Evolutionary conservation across 192 early-diverging fungal species (phyloP).

Genomic region (Podila horticola): DNA sequence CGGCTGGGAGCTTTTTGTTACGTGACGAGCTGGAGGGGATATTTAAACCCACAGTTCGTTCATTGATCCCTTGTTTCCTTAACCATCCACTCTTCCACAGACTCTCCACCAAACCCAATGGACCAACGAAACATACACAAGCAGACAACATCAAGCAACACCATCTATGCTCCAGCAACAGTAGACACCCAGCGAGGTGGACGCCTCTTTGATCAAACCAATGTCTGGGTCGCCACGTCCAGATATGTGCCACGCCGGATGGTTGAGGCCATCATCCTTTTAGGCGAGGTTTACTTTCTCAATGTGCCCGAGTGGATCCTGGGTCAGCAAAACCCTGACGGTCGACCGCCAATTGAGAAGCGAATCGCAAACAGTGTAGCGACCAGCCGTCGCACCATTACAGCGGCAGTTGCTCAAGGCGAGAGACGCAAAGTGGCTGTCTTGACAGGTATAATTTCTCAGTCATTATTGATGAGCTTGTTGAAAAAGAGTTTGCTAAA

Average conservation of each 20-base stretch:
- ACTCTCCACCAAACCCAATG: not conserved
- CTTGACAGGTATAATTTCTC: constrained; percentile 23
- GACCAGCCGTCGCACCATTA: constrained; percentile 14
- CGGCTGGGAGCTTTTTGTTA: no score
- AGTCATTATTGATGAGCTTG: not conserved
- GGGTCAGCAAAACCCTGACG: not conserved
- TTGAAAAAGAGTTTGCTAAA: no score
- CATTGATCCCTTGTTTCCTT: not conserved
- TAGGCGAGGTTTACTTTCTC: constrained; percentile 22
- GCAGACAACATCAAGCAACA: not conserved
- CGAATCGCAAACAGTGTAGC: constrained; percentile 30
- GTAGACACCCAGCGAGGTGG: constrained; percentile 30
- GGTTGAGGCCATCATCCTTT: constrained; percentile 14
- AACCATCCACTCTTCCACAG: not conserved
- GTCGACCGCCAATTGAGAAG: constrained; percentile 19
- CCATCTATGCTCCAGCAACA: constrained; percentile 20
- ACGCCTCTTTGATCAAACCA: constrained; percentile 18
- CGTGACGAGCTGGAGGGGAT: no score
- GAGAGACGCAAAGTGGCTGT: constrained; percentile 36
- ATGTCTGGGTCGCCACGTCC: constrained; percentile 17
- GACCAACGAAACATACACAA: no score
- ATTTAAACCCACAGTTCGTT: not conserved
- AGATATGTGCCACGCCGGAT: constrained; percentile 34
- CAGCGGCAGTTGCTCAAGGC: constrained; percentile 14
- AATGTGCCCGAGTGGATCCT: constrained; percentile 47